These are phyloP conservation scores for California macrophylla DNA, from an alignment of 441 rosid genomes.

Conservation along the genomic window DNA sequence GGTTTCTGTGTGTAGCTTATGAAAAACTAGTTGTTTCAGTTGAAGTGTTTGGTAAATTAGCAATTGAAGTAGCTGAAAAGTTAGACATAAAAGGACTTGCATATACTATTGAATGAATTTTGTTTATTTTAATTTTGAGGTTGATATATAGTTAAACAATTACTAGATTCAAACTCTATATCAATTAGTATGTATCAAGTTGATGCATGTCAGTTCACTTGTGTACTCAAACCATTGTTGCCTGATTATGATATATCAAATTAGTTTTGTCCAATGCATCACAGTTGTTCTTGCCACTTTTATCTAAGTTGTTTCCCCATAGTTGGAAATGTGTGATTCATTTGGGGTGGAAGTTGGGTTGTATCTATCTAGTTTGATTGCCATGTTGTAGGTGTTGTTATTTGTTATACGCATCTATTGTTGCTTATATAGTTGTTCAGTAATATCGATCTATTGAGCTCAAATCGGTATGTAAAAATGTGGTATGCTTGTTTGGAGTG, in stretches of 20 bases:
- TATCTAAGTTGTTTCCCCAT: neutral
- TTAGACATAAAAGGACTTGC: too few species aligned
- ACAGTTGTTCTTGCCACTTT: neutral
- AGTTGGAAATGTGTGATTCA: neutral
- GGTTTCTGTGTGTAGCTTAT: neutral
- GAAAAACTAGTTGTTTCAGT: too few species aligned
- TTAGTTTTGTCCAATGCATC: neutral
- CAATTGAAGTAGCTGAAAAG: too few species aligned
- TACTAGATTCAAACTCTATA: too few species aligned
- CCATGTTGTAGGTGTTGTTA: neutral
- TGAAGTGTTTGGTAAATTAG: too few species aligned
- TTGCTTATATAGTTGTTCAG: neutral
- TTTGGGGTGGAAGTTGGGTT: neutral
- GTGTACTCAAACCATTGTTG: too few species aligned
- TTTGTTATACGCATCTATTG: neutral
- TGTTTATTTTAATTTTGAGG: too few species aligned
- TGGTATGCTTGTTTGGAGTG: neutral
- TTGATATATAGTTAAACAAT: too few species aligned
- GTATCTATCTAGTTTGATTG: neutral
- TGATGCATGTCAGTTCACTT: too few species aligned
- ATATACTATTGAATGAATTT: too few species aligned
- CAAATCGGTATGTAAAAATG: neutral
- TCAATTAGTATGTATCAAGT: too few species aligned
- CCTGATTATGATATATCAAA: neutral
- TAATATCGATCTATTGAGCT: neutral